Conservation (phyloP, 805 yeast genomes). For the Myxozyma sirexii region DNA sequence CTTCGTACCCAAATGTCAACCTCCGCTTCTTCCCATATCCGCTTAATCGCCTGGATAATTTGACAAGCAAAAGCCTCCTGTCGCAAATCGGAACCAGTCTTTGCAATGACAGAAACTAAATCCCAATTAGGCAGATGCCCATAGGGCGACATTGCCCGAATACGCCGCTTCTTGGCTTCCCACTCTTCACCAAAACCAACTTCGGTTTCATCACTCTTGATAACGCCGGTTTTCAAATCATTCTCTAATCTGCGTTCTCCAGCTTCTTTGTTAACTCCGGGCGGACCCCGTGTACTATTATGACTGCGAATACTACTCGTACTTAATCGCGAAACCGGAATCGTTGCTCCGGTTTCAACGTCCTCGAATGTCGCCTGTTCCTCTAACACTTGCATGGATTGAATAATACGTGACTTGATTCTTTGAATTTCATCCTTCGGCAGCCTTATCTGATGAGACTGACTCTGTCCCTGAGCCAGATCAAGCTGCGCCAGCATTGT, state of each 20-base stretch:
- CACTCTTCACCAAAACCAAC: constrained; percentile 90
- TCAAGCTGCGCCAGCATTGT: constrained; percentile 92
- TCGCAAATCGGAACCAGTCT: constrained; percentile 92
- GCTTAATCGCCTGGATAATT: constrained; percentile 80
- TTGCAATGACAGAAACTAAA: constrained; percentile 89
- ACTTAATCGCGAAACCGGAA: constrained; percentile 12
- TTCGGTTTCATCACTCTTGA: constrained; percentile 48
- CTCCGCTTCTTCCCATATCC: constrained; percentile 72
- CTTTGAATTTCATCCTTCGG: constrained; percentile 63
- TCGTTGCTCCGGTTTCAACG: constrained; percentile 33
- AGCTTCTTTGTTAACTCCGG: constrained; percentile 50
- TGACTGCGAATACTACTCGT: constrained; percentile 18
- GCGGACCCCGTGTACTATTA: constrained; percentile 10
- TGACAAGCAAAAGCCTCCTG: constrained; percentile 99
- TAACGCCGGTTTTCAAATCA: constrained; percentile 84
- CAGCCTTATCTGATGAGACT: constrained; percentile 44
- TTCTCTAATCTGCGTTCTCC: constrained; percentile 92
- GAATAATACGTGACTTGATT: constrained; percentile 68
- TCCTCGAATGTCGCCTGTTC: constrained; percentile 56
- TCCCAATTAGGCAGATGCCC: constrained; percentile 96
- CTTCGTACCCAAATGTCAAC: constrained; percentile 87
- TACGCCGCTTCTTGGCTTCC: constrained; percentile 78
- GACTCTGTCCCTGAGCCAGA: constrained; percentile 45
- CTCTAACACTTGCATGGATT: constrained; percentile 76
- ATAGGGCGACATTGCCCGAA: constrained; percentile 71